Base-by-base conservation (phyloP, 1,284 basidiomycete genomes). In the Pulchroboletus neoregius region DNA sequence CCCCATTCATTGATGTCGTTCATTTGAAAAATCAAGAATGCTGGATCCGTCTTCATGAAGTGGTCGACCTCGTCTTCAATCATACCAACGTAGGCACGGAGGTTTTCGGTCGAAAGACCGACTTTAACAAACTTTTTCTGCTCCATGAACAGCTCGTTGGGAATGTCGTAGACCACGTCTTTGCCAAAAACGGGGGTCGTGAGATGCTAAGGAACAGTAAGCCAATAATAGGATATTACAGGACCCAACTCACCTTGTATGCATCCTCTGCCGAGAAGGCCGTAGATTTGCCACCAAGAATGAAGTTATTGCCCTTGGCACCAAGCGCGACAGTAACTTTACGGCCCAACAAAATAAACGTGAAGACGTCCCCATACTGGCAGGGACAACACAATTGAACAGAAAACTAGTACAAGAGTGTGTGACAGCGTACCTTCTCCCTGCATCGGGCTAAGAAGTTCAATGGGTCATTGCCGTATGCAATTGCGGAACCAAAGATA, bases 121-220 rank as follows among this genome's bases (percentile, higher is more conserved):
- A 93, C 86, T 72, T 95, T 96, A 68, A 94, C 85, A 56, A 99
- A 97, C 68, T 89, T 91, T 78, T 99, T 99, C 70, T 99, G 96
- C 66, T 99, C 94, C 95, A 99, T 99, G 66, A 99, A 85, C 43
- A 92, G 76, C 46, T 94, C 87, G 68, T 99, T 99, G 26, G 96
- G 95, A 47, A 93, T 86, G 63, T 98, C 95, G 68, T 99, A 99
- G 5, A 98, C 95, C 38, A 99, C 96, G 45, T 93, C 94, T 65
- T 94, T 94, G 45, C 96, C 96, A 60, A 99, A 99, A 16, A 94
- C 82, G 4, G 92, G 92, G 0, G 90, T 94, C 0, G 91, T 94
- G 40, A 94, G 70, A 63, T 90, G 87, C 88, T 94, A 55, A 13
- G 43, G 12, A 39, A 35, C 28, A 53, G 51, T 52, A 45, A 46